These are phyloP conservation scores for Hypoxylon sp. DNA, from an alignment of 2,329 filamentous ascomycete genomes.

Conservation along the genomic window DNA sequence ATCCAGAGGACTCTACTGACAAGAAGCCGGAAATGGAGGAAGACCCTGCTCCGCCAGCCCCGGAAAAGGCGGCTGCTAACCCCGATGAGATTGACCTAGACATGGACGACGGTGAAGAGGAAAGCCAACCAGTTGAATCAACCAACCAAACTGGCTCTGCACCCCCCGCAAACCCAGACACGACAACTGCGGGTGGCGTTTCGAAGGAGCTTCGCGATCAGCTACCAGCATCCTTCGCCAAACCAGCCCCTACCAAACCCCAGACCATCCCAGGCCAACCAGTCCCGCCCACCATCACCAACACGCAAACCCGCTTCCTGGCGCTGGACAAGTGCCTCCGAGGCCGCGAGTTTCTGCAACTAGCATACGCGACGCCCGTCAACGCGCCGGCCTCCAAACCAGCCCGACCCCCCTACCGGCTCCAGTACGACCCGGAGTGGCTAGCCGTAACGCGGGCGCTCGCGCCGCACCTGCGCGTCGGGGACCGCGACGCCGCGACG, in stretches of 20 bases:
- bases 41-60: neutral
- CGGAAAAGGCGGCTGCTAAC: constrained; percentile 53
- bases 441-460: constrained; percentile 91
- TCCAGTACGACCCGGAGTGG: constrained; percentile 94
- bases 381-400: constrained; percentile 44
- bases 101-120: constrained; percentile 18
- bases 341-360: constrained; percentile 81
- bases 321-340: constrained; percentile 92
- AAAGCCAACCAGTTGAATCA: neutral
- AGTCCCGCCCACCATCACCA: constrained; percentile 76
- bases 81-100: constrained; percentile 38
- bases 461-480: constrained; percentile 69
- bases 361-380: constrained; percentile 69
- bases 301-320: constrained; percentile 83
- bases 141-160: constrained; percentile 2
- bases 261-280: constrained; percentile 64
- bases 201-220: constrained; percentile 73
- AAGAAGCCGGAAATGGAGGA: constrained; percentile 9
- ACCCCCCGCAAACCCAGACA: constrained; percentile 23
- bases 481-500: constrained; percentile 62
- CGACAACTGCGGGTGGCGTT: constrained; percentile 49
- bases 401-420: constrained; percentile 58
- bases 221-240: constrained; percentile 77
- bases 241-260: constrained; percentile 49
- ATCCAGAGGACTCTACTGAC: constrained; percentile 35